Conservation (phyloP, 169 alveolate genomes). For the Neospora caninum region DNA sequence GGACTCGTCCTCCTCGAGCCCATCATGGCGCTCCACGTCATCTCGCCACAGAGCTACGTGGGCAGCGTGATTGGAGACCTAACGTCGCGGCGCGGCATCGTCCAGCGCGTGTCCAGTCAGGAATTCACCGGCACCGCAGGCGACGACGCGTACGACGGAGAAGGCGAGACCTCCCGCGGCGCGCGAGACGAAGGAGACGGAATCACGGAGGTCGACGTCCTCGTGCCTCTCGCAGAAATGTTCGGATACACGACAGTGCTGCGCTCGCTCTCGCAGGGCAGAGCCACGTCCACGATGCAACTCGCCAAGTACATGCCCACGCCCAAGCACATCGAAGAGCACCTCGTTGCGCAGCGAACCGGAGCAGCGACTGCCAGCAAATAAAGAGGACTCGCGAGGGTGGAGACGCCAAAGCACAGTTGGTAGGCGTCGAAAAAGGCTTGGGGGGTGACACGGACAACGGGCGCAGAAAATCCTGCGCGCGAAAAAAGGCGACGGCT, state of each 20-base stretch:
- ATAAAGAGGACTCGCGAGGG: not conserved
- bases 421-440: not conserved
- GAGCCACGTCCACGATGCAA: conserved; percentile 83
- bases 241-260: conserved; percentile 85
- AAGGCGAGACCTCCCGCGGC: conserved; percentile 11
- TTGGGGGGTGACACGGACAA: no score
- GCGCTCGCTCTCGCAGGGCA: conserved; percentile 86
- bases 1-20: conserved; percentile 88
- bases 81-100: conserved; percentile 77
- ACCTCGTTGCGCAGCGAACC: conserved; percentile 28
- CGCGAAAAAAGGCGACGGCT: no score
- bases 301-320: conserved; percentile 83
- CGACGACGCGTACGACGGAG: conserved; percentile 63
- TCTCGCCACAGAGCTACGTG: conserved; percentile 81
- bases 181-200: not conserved
- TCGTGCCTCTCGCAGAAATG: conserved; percentile 84
- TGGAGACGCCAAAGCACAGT: not conserved
- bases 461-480: no score
- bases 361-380: not conserved
- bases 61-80: conserved; percentile 83
- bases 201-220: conserved; percentile 69
- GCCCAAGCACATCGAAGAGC: conserved; percentile 71
- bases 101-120: conserved; percentile 52
- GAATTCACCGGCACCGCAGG: conserved; percentile 34
- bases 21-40: conserved; percentile 83